phyloP scores from a whole-genome alignment of 2,329 filamentous ascomycete genomes.

The Venturiaceae sp. region DNA sequence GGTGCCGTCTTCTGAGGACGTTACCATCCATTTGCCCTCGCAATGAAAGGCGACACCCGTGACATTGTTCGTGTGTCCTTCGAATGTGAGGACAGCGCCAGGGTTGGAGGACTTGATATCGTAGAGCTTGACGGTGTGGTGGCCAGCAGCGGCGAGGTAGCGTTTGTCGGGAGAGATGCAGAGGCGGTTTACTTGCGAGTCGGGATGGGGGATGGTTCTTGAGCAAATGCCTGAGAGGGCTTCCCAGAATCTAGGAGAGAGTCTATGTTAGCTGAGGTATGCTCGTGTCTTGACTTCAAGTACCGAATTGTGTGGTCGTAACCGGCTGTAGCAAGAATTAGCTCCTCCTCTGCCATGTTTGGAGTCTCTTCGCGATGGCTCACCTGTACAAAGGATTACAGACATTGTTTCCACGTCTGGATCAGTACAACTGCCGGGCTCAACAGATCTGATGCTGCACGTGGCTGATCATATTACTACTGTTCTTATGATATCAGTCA shows the following conservation, averaged over 20 bases:
- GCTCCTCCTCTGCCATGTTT: slow-evolving; percentile 4
- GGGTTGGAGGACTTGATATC: slow-evolving; percentile 99
- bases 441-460: background rate
- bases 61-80: slow-evolving; percentile 91
- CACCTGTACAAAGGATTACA: slow-evolving; percentile 59
- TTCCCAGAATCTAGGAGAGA: slow-evolving; percentile 70
- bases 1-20: slow-evolving; percentile 89
- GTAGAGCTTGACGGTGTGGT: slow-evolving; percentile 91
- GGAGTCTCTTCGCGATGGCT: slow-evolving; percentile 18
- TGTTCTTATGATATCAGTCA: no score
- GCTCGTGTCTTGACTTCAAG: background rate
- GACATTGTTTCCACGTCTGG: slow-evolving; percentile 28
- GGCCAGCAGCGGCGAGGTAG: slow-evolving; percentile 72
- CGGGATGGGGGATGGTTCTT: slow-evolving; percentile 93
- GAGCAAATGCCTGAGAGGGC: slow-evolving; percentile 96
- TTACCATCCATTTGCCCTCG: slow-evolving; percentile 99
- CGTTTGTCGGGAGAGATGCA: slow-evolving; percentile 98
- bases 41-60: slow-evolving; percentile 97
- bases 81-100: slow-evolving; percentile 84
- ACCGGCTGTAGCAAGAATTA: slow-evolving; percentile 39
- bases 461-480: background rate
- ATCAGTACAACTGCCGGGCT: background rate
- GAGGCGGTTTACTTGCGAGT: slow-evolving; percentile 95
- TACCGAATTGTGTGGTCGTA: slow-evolving; percentile 71
- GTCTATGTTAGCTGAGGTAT: slow-evolving; percentile 1